Evolutionary conservation across 140 eudicot genomes (phyloP), one percentile per base, ranked within the genome.

Genomic region (Erigeron philadelphicus): DNA sequence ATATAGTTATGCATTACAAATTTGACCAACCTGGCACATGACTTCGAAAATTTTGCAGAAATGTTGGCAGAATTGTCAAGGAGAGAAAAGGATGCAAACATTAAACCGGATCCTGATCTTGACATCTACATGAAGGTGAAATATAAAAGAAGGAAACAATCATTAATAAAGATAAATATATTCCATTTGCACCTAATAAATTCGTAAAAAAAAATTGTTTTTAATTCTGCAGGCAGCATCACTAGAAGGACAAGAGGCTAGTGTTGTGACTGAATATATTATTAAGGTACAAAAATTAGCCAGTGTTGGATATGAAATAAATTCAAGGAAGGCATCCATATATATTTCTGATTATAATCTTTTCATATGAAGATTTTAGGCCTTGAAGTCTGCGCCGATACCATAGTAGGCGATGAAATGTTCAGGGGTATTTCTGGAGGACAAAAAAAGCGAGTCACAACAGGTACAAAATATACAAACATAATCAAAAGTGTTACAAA

Each of bases 351-450:
- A 31, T 52, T 63, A 7, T 61, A 16, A 63, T 73, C 13, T 71
- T 66, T 64, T 13, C 9, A 41, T 70, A 40, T 76, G 63, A 76
- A 87, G 97, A 90, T 90, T 78, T 79, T 90, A 74, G 97, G 97
- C 67, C 91, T 90, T 68, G 97, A 90, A 72, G 86, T 78, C n/a
- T 90, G 97, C 66, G 97, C 97, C 42, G 97, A 90, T 81, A 90
- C 90, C 52, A 61, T 90, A 68, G 97, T 90, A 60, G 97, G 97
- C 31, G 90, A 90, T 69, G 96, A 90, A 72, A 90, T 90, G 97
- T 78, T 88, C 8, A 81, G 95, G 78, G 97, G 97, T 45, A 90
- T 90, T 57, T 90, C 97, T 19, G 97, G 97, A 49, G 97, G 97
- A 38, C 97, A 90, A 68, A 90, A 85, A 48, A 90, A 88, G 75